Base-by-base conservation (phyloP, 2,329 filamentous ascomycete genomes). In the Conoideocrella luteorostrata region DNA sequence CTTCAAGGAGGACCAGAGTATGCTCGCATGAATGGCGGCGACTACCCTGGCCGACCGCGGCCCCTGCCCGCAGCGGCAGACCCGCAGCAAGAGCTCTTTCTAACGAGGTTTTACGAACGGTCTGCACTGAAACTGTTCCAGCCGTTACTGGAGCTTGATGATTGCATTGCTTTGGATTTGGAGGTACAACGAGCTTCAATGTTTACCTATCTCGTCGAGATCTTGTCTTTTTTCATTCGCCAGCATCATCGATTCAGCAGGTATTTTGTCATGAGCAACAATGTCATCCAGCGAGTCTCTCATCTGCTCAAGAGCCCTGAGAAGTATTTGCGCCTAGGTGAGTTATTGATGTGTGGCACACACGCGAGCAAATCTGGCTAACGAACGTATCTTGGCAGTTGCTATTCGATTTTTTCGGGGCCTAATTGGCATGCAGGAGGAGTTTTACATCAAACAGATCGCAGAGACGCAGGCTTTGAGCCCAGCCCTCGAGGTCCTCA, bases 321-420 rank as follows among this genome's bases (percentile, higher is more conserved):
- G 65, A 97, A 97, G 69, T 90, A 95, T 61, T 69, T 98, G 51
- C 90, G 91, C 65, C 77, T 98, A 34, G 86, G 86, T 90, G 69
- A 65, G 82, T n/a, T 24, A 30, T 5, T 35, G 18, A 4, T 20
- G n/a, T n/a, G n/a, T n/a, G n/a, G n/a, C n/a, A n/a, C n/a, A n/a
- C n/a, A n/a, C n/a, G n/a, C n/a, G n/a, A n/a, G n/a, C n/a, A n/a
- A n/a, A n/a, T n/a, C n/a, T n/a, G n/a, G n/a, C n/a, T n/a, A n/a
- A n/a, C n/a, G n/a, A n/a, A n/a, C 37, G 29, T 23, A 7, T 17
- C 21, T 37, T 21, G 12, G 23, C 45, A 90, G 87, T 88, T 55
- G 88, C 90, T 5, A 77, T 98, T 52, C 93, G 95, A 60, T 96
- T 95, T 67, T 91, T 97, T 69, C 86, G 91, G 26, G 87, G 86